These are phyloP conservation scores for Silene noctiflora DNA, from an alignment of 179 eudicot genomes.

Conservation along the genomic window DNA sequence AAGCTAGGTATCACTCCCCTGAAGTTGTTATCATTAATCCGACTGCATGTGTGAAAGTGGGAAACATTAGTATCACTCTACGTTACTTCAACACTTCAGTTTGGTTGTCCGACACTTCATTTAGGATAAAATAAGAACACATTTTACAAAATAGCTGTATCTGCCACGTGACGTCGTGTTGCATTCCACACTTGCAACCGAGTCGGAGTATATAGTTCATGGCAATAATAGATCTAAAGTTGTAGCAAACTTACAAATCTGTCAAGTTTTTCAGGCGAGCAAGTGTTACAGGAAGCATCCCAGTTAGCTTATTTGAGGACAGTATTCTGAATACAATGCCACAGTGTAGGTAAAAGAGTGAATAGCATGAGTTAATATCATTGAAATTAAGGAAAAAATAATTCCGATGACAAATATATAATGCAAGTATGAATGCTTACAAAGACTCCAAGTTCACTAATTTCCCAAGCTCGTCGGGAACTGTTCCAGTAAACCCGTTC, in stretches of 20 bases:
- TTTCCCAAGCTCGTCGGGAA: slow-evolving; percentile 58
- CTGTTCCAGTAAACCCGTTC: slow-evolving; percentile 56
- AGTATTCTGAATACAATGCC: slow-evolving; percentile 41
- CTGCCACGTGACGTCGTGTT: background rate
- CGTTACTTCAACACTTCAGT: background rate
- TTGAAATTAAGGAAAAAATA: background rate
- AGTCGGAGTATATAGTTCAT: background rate
- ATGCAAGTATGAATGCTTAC: slow-evolving; percentile 36
- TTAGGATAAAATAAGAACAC: background rate
- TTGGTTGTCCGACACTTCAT: background rate
- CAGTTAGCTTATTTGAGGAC: slow-evolving; percentile 62
- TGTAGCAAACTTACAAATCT: slow-evolving; percentile 55
- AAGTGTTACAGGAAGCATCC: slow-evolving; percentile 54
- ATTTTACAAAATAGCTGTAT: background rate
- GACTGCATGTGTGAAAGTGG: slow-evolving; percentile 37
- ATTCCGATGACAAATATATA: slow-evolving; percentile 5
- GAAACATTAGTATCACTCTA: slow-evolving; percentile 4
- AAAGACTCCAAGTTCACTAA: slow-evolving; percentile 44
- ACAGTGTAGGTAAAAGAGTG: background rate
- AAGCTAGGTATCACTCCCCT: slow-evolving; percentile 57
- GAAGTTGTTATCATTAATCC: slow-evolving; percentile 72
- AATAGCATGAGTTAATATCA: background rate
- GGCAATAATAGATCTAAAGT: background rate
- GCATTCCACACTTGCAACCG: too few relatives aligned
- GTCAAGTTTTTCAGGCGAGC: slow-evolving; percentile 44